Evolutionary conservation across 2,329 filamentous ascomycete genomes (phyloP), one percentile per base, ranked within the genome.

Genomic region (Stemphylium vesicarium): DNA sequence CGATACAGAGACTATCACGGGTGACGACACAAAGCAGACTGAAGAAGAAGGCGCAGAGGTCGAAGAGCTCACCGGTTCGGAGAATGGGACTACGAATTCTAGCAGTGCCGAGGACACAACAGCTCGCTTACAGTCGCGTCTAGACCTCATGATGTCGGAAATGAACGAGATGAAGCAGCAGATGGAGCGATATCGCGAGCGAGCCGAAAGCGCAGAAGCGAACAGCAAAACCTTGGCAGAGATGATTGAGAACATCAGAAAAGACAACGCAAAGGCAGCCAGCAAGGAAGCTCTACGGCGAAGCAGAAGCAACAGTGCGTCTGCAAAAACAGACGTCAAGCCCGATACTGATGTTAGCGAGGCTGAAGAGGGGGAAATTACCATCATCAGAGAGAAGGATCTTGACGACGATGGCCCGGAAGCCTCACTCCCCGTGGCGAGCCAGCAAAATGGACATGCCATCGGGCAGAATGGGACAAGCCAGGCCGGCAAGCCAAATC

Each of bases 221-320:
- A 92, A 96, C 49, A 87, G 89, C 50, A 88, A 89, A 73, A 89
- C 88, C 1, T 78, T 99, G 39, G 88, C 90, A 1, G 91, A 96
- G 71, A 95, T 98, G 91, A 88, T 97, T 11, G 82, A 91, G 65
- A 88, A 89, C 62, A 89, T 97, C 51, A 86, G 92, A 48, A 82
- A 81, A 65, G 87, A 92, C 64, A 86, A 87, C 64, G 77, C 75
- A 29, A 79, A 75, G n/a, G 77, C 77, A 3, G 77, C 64, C 32
- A 59, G 53, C 48, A 68, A 72, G 56, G 70, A 70, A 20, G 64
- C 63, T 38, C 66, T 65, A 22, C 65, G 63, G 26, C 63, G 63
- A 33, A 68, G 69, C 49, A 61, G 64, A 43, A 73, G 69, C 46
- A 57, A 65, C 31, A 61, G 57, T 49, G 57, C 66, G 26, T 42